A percentile compares a stretch with the other conserved stretches of the same genome.
phyloP scores from a whole-genome alignment of 768 basidiomycete species.

The Russula dissimulans region DNA sequence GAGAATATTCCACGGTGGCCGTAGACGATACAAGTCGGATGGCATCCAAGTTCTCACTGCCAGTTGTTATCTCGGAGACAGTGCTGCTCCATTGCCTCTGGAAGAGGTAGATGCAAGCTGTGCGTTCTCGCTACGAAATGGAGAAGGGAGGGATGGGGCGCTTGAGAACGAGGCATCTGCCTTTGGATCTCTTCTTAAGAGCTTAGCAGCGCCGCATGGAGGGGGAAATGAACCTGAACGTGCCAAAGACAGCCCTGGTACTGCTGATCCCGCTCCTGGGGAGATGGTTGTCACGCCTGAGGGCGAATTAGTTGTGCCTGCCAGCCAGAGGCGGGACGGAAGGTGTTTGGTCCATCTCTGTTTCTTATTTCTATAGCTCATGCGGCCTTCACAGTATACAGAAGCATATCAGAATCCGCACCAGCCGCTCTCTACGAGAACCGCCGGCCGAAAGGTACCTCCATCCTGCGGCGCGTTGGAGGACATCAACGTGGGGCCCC shows the following conservation, averaged over 20 bases:
- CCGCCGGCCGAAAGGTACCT: conserved; percentile 8
- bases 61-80: background rate
- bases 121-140: background rate
- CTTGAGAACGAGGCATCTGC: background rate
- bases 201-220: background rate
- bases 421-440: background rate
- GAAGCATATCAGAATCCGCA: conserved; percentile 9
- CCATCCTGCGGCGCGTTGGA: conserved; percentile 2
- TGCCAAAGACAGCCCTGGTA: background rate
- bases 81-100: background rate
- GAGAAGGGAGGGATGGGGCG: background rate
- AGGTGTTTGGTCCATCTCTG: background rate
- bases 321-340: conserved; percentile 12
- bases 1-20: background rate
- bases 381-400: background rate
- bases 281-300: conserved; percentile 1
- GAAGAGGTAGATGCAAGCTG: background rate
- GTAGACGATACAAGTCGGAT: conserved; percentile 6
- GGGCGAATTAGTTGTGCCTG: conserved; percentile 4
- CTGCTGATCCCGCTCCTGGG: background rate
- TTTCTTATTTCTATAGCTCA: background rate
- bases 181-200: background rate
- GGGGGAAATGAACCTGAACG: background rate
- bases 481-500: conserved; percentile 10
- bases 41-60: background rate